Evolutionary conservation across 2,329 filamentous ascomycete genomes (phyloP), one percentile per base, ranked within the genome.

Genomic region (Alternaria angustiovoidea): DNA sequence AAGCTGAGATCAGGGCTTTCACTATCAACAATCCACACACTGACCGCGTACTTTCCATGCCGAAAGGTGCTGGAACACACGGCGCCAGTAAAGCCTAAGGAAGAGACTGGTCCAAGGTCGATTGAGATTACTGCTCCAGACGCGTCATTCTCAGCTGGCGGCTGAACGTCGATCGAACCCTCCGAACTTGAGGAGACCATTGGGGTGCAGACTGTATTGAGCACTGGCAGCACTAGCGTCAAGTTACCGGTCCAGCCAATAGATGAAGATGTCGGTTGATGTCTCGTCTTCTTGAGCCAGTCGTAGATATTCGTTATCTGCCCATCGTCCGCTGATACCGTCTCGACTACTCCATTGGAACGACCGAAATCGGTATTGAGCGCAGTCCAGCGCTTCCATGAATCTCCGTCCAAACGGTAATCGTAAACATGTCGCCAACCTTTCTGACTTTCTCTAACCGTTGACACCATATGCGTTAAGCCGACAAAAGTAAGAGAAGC

Each of bases 171-270:
- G 30, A 48, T 48, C 12, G 30, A 48, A 3, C 28, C 46, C 14
- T 34, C 46, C 20, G 14, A 2, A 22, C 16, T 24, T 12, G 30
- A 48, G 18, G 44, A 34, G 4, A 20, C 28, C 2, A 8, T 20
- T 26, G 26, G 22, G 7, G 18, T 43, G 12, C 51, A 58, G 8
- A 62, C 22, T 14, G 60, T 55, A 32, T 60, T 60, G 24, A 58
- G 11, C 1, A 32, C 60, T 7, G 56, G 49, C 0, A 56, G 20
- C 9, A 53, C 12, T 9, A 54, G 44, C 5, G 51, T 52, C 11
- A 54, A 14, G 41, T 60, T 62, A 5, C 51, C 47, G 4, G 43
- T 51, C 44, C 56, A 60, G 11, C 46, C 52, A 20, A 42, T 51
- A 5, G 57, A 60, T 16, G 38, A 26, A n/a, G 32, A 26, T 5